Evolutionary conservation across 345 rosid species (phyloP).

Genomic region (Odontarrhena argentea): DNA sequence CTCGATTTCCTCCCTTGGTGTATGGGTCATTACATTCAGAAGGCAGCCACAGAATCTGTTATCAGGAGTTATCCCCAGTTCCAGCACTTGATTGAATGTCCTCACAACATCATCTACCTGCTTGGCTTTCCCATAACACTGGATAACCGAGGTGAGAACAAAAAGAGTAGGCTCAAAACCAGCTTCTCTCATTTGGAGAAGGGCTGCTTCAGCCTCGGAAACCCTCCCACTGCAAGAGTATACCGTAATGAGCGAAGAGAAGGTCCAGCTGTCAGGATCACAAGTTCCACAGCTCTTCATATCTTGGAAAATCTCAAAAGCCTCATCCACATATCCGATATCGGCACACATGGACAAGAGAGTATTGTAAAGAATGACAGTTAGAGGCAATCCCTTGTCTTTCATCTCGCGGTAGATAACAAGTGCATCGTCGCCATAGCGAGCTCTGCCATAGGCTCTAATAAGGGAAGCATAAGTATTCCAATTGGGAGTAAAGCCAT

Average conservation of each 20-base stretch:
- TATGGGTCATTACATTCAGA: constrained; percentile 81
- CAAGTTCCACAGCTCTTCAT: constrained; percentile 62
- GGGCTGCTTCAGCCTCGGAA: constrained; percentile 72
- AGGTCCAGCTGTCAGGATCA: constrained; percentile 90
- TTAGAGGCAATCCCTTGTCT: constrained; percentile 63
- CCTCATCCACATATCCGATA: constrained; percentile 69
- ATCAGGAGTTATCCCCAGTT: constrained; percentile 71
- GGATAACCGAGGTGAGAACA: constrained; percentile 85
- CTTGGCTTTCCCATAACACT: constrained; percentile 90
- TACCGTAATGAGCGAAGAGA: constrained; percentile 81
- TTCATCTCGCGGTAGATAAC: constrained; percentile 74
- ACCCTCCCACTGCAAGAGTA: constrained; percentile 77
- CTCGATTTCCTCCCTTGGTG: constrained; percentile 62
- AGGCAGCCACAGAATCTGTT: constrained; percentile 87
- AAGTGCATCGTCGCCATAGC: constrained; percentile 80
- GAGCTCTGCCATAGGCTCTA: constrained; percentile 80
- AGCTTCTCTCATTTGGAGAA: constrained; percentile 74
- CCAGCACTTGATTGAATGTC: constrained; percentile 56
- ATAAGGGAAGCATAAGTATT: constrained; percentile 69
- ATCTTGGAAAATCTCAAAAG: constrained; percentile 66
- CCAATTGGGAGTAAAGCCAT: constrained; percentile 64
- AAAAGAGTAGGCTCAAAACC: constrained; percentile 82
- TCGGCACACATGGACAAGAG: constrained; percentile 91
- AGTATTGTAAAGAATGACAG: constrained; percentile 72
- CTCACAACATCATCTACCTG: constrained; percentile 74